Percentiles rank a stretch among this genome's conserved stretches.
These are phyloP conservation scores for Cucurbita ficifolia DNA, from an alignment of 306 rosid genomes.

Conservation along the genomic window DNA sequence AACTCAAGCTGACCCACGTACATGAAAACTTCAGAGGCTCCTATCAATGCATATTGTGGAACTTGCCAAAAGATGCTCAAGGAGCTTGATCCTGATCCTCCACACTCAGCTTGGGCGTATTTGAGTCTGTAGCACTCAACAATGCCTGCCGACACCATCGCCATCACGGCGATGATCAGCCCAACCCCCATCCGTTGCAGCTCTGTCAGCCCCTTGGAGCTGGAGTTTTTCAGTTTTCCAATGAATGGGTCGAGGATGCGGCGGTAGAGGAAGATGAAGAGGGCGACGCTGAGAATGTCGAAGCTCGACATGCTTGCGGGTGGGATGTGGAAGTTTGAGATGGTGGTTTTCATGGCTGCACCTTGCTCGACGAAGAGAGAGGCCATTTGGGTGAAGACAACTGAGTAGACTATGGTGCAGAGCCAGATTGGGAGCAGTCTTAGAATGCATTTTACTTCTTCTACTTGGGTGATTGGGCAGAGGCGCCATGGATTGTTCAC, in stretches of 20 bases:
- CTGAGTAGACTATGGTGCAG: conserved; percentile 85
- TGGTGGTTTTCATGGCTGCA: conserved; percentile 69
- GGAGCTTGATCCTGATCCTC: conserved; percentile 54
- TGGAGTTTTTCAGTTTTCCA: conserved; percentile 45
- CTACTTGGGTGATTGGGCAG: conserved; percentile 74
- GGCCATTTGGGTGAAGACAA: conserved; percentile 94
- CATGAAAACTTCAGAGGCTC: conserved; percentile 97
- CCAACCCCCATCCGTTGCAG: conserved; percentile 95
- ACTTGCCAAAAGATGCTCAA: conserved; percentile 90
- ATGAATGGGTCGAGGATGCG: conserved; percentile 69
- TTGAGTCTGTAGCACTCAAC: conserved; percentile 77
- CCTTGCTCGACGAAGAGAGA: conserved; percentile 97
- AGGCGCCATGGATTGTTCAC: conserved; percentile 49
- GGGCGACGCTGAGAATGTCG: conserved; percentile 70
- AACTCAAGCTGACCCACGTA: conserved; percentile 89
- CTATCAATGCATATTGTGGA: conserved; percentile 81
- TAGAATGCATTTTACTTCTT: conserved; percentile 84
- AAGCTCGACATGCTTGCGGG: conserved; percentile 97
- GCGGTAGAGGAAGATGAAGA: conserved; percentile 73
- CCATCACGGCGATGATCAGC: conserved; percentile 71
- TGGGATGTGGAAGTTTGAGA: conserved; percentile 59
- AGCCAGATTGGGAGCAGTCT: conserved; percentile 91
- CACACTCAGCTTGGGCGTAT: conserved; percentile 52
- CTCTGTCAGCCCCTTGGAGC: conserved; percentile 58
- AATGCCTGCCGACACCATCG: conserved; percentile 83